Base-by-base conservation (phyloP, 495 filamentous ascomycete species). In the Hypoxylon rickii region DNA sequence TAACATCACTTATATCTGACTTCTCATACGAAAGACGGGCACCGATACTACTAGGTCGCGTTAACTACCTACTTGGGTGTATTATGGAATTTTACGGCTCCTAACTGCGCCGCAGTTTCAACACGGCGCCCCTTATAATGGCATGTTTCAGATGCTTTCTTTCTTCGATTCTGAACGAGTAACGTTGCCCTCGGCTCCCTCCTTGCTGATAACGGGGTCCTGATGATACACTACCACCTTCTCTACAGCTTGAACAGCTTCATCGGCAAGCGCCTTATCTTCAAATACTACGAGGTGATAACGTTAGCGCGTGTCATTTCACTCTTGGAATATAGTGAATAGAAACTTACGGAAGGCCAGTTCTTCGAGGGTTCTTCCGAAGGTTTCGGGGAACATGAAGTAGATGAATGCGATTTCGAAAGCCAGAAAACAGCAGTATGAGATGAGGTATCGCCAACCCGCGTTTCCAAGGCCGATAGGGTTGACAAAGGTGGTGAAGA, bases 371-470 rank as follows among this genome's bases (percentile, higher is more conserved):
- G 83, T 87, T 10, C 83, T 71, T 10, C 78, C 79, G 36, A 76
- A 65, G 1, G 85, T 87, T 66, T 87, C 84, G 3, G 83, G 84
- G 70, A 84, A 86, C 59, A 87, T 75, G 54, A 85, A 82, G 59
- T 76, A 87, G 42, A 88, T 75, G 55, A 86, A 82, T 13, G 70
- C 41, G 12, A 81, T 69, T 51, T 87, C 83, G 42, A 81, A 81
- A 0, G 67, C 73, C 42, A 87, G 69, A 78, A 81, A 86, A 69
- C 74, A 76, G 69, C 77, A 82, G 31, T 74, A 75, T 12, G 69
- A 74, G 41, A 73, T 75, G 32, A 74, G 64, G 66, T 82, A 87
- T 47, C 76, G 80, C 85, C 85, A 88, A 26, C 74, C 71, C 20
- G 82, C 79, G 18, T 72, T 72, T 11, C 74, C 58, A n/a, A 87